Evolutionary conservation across 2,329 filamentous ascomycete species (phyloP), one percentile per base, ranked within the genome.

Genomic region (Clarireedia sp.): DNA sequence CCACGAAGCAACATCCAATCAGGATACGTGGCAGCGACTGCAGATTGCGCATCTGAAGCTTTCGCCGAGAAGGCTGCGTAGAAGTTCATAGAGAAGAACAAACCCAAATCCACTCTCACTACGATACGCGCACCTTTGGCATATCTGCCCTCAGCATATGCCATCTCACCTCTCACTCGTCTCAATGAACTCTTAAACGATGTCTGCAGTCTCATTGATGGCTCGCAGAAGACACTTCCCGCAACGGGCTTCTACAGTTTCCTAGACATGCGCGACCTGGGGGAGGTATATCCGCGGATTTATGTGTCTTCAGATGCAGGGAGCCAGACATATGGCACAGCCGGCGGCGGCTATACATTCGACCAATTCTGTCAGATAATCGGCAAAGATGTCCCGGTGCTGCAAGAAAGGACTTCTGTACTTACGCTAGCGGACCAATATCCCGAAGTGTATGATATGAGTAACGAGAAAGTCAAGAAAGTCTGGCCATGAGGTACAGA

Each of bases 151-250:
- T 69, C 83, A 5, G 76, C 79, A 54, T 77, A 85, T 61, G 79
- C 80, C 58, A 74, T 89, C 5, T 75, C 80, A 56, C 77, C 73
- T 21, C 73, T 87, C 1, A 77, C 81, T 9, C 72, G 72, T 1
- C 73, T 90, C 59, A 90, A 90, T 71, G 87, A 84, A 1, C 87
- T 84, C 6, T 89, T 89, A 65, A 77, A 82, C 61, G 79, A 83
- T 36, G 78, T 90, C 58, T 75, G 80, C n/a, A 76, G 82, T 55
- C 72, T 87, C 43, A 75, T 85, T n/a, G 76, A 76, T n/a, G 86
- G 86, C 2, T 61, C 54, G 17, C 76, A 78, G 56, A 82, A 80
- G 58, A 72, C 74, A 17, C 74, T 86, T 8, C 74, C 78, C 0
- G 73, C 79, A 0, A 85, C 80, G 0, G 9, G 9, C 2, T 65